Evolutionary conservation across 139 green algal species (phyloP).

Genomic region (Chlorella sp.): DNA sequence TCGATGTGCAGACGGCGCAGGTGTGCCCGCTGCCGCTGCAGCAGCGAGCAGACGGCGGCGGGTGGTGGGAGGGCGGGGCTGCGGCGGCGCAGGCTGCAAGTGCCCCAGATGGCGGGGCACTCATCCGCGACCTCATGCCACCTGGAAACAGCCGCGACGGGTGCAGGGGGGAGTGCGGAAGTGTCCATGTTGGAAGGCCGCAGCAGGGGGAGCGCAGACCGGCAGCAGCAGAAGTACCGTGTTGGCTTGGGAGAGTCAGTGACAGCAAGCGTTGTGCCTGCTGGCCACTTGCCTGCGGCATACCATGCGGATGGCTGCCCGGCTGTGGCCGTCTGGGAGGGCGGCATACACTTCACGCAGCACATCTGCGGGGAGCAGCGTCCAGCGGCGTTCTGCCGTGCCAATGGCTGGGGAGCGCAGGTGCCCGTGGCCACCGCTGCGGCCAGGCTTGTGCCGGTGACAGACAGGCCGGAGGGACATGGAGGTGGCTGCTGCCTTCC

Average conservation of each 20-base stretch:
- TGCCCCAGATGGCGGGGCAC: not conserved
- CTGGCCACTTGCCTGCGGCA: not conserved
- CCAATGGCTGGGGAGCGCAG: no score
- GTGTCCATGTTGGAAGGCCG: not conserved
- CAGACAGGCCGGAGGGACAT: not conserved
- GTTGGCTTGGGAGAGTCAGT: not conserved
- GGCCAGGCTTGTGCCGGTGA: not conserved
- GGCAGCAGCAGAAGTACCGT: not conserved
- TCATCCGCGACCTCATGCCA: not conserved
- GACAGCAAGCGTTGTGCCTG: not conserved
- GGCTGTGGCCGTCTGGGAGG: not conserved
- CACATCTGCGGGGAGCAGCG: not conserved
- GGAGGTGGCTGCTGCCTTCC: not conserved
- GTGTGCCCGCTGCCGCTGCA: not conserved
- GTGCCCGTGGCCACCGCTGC: not conserved
- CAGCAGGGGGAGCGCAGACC: not conserved
- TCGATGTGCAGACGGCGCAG: conserved; percentile 1
- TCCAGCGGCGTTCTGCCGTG: not conserved
- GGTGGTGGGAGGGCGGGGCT: not conserved
- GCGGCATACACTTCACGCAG: not conserved
- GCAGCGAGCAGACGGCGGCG: not conserved
- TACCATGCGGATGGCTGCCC: not conserved
- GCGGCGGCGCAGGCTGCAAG: not conserved
- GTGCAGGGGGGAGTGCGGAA: not conserved
- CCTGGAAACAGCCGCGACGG: not conserved